These are phyloP conservation scores for Phytophthora melonis DNA, from an alignment of 352 stramenopile genomes.

Conservation along the genomic window DNA sequence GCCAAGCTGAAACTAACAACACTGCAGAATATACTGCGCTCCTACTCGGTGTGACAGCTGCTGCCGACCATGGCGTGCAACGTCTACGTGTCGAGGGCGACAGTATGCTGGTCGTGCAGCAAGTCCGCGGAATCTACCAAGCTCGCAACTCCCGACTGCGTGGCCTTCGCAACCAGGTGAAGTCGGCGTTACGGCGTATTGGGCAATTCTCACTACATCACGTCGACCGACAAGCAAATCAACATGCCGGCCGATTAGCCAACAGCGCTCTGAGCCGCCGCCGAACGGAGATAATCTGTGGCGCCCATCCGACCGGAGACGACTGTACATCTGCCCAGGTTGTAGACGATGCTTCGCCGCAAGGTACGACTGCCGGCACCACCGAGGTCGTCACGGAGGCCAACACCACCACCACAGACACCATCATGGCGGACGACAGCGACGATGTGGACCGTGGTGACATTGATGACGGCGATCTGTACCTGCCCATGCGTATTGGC, in stretches of 20 bases:
- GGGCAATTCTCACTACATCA: constrained; percentile 9
- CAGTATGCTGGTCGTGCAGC: constrained; percentile 23
- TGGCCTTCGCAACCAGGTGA: background rate
- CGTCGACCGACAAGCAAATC: constrained; percentile 35
- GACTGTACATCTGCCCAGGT: background rate
- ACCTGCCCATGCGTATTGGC: constrained; percentile 9
- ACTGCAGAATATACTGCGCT: constrained; percentile 38
- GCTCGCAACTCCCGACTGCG: background rate
- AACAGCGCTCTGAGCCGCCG: constrained; percentile 6
- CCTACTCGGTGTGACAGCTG: constrained; percentile 21
- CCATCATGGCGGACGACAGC: background rate
- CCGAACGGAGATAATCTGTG: background rate
- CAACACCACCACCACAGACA: background rate
- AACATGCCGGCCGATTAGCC: constrained; percentile 24
- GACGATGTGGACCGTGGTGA: background rate
- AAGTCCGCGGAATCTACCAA: constrained; percentile 16
- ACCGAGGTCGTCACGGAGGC: background rate
- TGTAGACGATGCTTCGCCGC: background rate
- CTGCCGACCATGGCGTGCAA: constrained; percentile 9
- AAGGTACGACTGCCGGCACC: background rate
- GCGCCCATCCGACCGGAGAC: background rate
- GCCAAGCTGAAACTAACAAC: constrained; percentile 34
- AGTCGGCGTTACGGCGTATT: background rate
- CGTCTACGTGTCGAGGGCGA: constrained; percentile 17
- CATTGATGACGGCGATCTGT: constrained; percentile 24